Evolutionary conservation across 345 rosid species (phyloP).

Genomic region (Mangifera indica): DNA sequence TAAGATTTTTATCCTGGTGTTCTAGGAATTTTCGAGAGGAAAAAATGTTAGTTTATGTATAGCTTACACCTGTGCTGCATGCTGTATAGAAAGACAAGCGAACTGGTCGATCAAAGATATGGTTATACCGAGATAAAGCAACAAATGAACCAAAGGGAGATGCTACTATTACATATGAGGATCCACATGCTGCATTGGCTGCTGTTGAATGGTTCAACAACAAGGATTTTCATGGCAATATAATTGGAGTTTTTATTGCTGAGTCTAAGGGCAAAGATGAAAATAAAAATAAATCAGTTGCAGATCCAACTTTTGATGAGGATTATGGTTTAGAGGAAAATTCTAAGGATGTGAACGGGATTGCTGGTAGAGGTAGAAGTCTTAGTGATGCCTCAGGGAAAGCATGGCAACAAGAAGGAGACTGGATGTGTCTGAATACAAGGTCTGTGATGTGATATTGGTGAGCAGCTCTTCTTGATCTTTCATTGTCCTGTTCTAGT

Average conservation of each 20-base stretch:
- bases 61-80: not conserved
- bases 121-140: conserved; percentile 83
- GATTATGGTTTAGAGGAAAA: conserved; percentile 53
- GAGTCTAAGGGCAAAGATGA: conserved; percentile 68
- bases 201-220: conserved; percentile 98
- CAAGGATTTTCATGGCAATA: conserved; percentile 89
- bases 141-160: conserved; percentile 96
- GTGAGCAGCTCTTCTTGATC: conserved; percentile 98
- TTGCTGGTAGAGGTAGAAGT: conserved; percentile 73
- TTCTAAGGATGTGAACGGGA: conserved; percentile 43
- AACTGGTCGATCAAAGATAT: conserved; percentile 83
- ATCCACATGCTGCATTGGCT: conserved; percentile 95
- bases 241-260: conserved; percentile 78
- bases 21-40: not conserved
- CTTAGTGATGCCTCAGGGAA: conserved; percentile 70
- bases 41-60: not conserved
- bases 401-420: conserved; percentile 97
- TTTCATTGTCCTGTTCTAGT: conserved; percentile 23
- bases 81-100: conserved; percentile 77
- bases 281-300: conserved; percentile 22
- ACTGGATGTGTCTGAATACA: conserved; percentile 99
- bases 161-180: conserved; percentile 96
- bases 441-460: conserved; percentile 99
- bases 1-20: conserved; percentile 26
- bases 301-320: conserved; percentile 33